A percentile compares a stretch with the other conserved stretches of the same genome.
Conservation (phyloP, 2,329 filamentous ascomycete genomes). For the Pseudocercospora pini-densiflorae region DNA sequence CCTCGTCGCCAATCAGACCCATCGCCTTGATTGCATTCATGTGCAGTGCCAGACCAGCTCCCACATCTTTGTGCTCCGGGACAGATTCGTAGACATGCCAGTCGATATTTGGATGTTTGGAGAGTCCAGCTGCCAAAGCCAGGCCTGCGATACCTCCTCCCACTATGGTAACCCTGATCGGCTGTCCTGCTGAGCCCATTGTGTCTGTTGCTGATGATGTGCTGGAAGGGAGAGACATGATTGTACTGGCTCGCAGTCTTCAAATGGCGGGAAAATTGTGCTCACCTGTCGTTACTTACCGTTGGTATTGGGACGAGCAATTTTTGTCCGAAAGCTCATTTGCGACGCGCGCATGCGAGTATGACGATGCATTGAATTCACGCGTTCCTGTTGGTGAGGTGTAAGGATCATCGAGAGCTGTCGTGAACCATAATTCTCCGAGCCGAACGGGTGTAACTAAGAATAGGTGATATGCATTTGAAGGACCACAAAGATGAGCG, state of each 20-base stretch:
- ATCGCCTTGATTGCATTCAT: conserved; percentile 60
- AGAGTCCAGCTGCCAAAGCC: conserved; percentile 53
- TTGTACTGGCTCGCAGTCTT: not conserved
- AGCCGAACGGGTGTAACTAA: not conserved
- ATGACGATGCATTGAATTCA: conserved; percentile 2
- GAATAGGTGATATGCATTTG: not conserved
- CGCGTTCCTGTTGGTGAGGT: conserved; percentile 10
- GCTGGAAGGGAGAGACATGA: not conserved
- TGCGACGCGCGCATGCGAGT: not conserved
- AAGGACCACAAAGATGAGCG: not conserved
- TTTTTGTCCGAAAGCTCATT: not conserved
- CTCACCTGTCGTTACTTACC: not conserved
- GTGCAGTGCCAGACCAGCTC: conserved; percentile 56
- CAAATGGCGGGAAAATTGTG: not conserved
- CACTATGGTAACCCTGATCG: conserved; percentile 51
- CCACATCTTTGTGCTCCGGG: conserved; percentile 52
- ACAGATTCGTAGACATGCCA: conserved; percentile 58
- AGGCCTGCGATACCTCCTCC: conserved; percentile 59
- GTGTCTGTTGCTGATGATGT: not conserved
- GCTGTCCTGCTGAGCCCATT: conserved; percentile 15
- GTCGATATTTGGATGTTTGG: conserved; percentile 47
- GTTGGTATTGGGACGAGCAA: not conserved
- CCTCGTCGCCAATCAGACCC: conserved; percentile 40
- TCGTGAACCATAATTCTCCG: not conserved
- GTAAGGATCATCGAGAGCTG: conserved; percentile 1